A percentile compares a stretch with the other conserved stretches of the same genome.
phyloP scores from a whole-genome alignment of 1,139 yeast species.

The Hansenula sp. region DNA sequence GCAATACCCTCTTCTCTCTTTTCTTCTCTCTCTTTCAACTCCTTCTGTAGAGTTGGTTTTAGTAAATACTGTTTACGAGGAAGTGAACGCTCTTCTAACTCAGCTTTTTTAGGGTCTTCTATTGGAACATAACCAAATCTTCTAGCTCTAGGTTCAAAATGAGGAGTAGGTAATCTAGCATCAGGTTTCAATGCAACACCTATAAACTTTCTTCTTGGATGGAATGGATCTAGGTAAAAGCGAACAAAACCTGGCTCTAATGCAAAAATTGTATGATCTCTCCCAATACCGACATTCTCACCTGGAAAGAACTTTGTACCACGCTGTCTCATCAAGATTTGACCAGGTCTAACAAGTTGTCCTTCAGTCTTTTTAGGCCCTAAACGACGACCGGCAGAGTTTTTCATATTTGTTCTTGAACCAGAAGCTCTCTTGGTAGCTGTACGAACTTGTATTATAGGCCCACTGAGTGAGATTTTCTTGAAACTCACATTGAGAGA shows the following conservation, averaged over 20 bases:
- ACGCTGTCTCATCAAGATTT: slow-evolving; percentile 88
- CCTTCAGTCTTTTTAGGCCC: slow-evolving; percentile 87
- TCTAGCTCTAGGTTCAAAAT: slow-evolving; percentile 80
- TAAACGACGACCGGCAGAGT: slow-evolving; percentile 91
- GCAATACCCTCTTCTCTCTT: slow-evolving; percentile 30
- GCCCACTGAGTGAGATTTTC: slow-evolving; percentile 7
- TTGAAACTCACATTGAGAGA: background rate
- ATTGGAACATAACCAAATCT: slow-evolving; percentile 73
- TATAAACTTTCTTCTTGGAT: slow-evolving; percentile 84
- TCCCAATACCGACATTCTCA: slow-evolving; percentile 85
- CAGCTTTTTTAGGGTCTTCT: slow-evolving; percentile 44
- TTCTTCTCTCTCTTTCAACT: slow-evolving; percentile 33
- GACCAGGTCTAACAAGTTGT: slow-evolving; percentile 64
- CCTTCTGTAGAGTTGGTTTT: slow-evolving; percentile 44
- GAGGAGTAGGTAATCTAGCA: slow-evolving; percentile 74
- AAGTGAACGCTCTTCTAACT: slow-evolving; percentile 42
- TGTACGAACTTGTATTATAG: slow-evolving; percentile 56
- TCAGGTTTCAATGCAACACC: slow-evolving; percentile 77
- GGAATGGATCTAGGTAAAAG: slow-evolving; percentile 94
- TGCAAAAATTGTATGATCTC: slow-evolving; percentile 91
- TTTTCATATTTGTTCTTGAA: slow-evolving; percentile 87
- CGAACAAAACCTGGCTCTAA: slow-evolving; percentile 90
- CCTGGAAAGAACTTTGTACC: slow-evolving; percentile 98
- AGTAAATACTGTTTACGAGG: slow-evolving; percentile 52
- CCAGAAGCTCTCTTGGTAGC: slow-evolving; percentile 96